Percentiles rank a stretch among this genome's conserved stretches.
These are phyloP conservation scores for Talaromyces amestolkiae DNA, from an alignment of 2,329 filamentous ascomycete species.

Conservation along the genomic window DNA sequence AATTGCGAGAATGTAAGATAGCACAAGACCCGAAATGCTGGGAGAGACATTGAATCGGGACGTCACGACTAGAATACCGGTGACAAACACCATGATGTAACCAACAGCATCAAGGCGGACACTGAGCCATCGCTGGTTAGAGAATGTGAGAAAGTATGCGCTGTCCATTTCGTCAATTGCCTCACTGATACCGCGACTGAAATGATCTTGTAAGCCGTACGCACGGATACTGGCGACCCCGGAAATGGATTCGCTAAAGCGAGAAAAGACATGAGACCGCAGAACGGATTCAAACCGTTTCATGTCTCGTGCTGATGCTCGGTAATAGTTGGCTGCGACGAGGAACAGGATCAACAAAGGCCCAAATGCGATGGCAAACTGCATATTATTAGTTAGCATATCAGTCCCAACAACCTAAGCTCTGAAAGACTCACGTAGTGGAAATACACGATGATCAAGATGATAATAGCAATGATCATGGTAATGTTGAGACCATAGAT, in stretches of 20 bases:
- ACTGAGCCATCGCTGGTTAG: constrained; percentile 88
- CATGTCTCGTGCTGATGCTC: constrained; percentile 85
- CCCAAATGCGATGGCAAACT: constrained; percentile 67
- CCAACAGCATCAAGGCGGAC: constrained; percentile 79
- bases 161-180: constrained; percentile 86
- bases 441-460: constrained; percentile 91
- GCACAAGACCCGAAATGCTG: constrained; percentile 77
- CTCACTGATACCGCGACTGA: constrained; percentile 64
- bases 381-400: neutral
- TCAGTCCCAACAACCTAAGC: neutral
- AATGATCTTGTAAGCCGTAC: constrained; percentile 74
- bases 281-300: constrained; percentile 91
- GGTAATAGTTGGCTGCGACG: constrained; percentile 81
- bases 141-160: constrained; percentile 89
- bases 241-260: constrained; percentile 82
- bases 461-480: constrained; percentile 79
- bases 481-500: constrained; percentile 87
- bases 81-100: constrained; percentile 79
- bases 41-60: constrained; percentile 80
- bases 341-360: constrained; percentile 75
- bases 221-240: constrained; percentile 84
- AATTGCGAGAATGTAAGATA: constrained; percentile 89
- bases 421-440: constrained; percentile 57
- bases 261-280: constrained; percentile 82
- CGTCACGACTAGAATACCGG: constrained; percentile 83